Evolutionary conservation across 1,284 basidiomycete genomes (phyloP).

Genomic region (Melampsora abietis-canadensis): DNA sequence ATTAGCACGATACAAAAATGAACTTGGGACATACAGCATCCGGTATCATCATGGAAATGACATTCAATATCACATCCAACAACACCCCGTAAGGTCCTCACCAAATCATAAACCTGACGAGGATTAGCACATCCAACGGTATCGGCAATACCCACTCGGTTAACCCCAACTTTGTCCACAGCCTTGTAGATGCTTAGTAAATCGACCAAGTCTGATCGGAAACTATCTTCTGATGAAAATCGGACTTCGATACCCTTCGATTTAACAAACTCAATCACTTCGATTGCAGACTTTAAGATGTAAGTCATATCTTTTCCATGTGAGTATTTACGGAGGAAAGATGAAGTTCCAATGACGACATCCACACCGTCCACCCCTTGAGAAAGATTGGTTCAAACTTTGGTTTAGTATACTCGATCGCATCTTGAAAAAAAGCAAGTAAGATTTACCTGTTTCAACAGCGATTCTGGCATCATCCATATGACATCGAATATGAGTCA

Average conservation of each 20-base stretch:
- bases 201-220: slow-evolving; percentile 99
- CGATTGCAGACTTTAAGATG: slow-evolving; percentile 92
- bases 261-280: slow-evolving; percentile 99
- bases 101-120: slow-evolving; percentile 96
- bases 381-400: slow-evolving; percentile 6
- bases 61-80: slow-evolving; percentile 96
- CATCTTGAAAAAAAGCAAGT: neutral
- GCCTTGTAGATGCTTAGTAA: slow-evolving; percentile 98
- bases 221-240: slow-evolving; percentile 99
- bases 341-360: slow-evolving; percentile 98
- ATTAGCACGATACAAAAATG: neutral
- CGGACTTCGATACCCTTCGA: slow-evolving; percentile 99
- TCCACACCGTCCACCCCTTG: slow-evolving; percentile 96
- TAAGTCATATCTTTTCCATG: slow-evolving; percentile 99
- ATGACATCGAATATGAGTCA: slow-evolving; percentile 98
- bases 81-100: slow-evolving; percentile 90
- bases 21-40: slow-evolving; percentile 63
- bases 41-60: slow-evolving; percentile 97
- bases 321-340: slow-evolving; percentile 97
- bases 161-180: slow-evolving; percentile 98
- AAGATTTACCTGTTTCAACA: slow-evolving; percentile 83
- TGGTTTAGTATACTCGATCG: neutral
- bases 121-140: slow-evolving; percentile 99
- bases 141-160: slow-evolving; percentile 98
- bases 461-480: slow-evolving; percentile 99